A percentile compares a stretch with the other conserved stretches of the same genome.
phyloP scores from a whole-genome alignment of 2,329 filamentous ascomycete genomes.

The Xylaria polymorpha region DNA sequence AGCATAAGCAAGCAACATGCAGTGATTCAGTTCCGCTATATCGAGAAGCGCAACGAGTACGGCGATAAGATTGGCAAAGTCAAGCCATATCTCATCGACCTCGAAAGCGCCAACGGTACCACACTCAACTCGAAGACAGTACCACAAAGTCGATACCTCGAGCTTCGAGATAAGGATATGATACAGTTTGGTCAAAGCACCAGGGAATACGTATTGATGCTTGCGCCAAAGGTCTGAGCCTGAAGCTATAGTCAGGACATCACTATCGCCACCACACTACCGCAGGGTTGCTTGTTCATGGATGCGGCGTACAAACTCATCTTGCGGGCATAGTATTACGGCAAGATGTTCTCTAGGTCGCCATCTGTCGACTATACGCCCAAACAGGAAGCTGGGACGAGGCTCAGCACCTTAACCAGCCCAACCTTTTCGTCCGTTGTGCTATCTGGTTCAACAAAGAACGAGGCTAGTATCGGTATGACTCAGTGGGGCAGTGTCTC shows the following conservation, averaged over 20 bases:
- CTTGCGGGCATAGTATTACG: background rate
- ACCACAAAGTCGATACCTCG: conserved; percentile 82
- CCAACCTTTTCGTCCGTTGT: conserved; percentile 3
- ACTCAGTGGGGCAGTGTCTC: conserved; percentile 44
- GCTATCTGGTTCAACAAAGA: conserved; percentile 33
- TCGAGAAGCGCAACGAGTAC: conserved; percentile 85
- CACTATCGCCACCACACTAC: conserved; percentile 10
- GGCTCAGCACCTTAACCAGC: conserved; percentile 12
- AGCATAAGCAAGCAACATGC: conserved; percentile 97
- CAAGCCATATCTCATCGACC: conserved; percentile 89
- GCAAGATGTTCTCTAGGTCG: background rate
- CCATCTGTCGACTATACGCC: conserved; percentile 3
- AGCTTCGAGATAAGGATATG: conserved; percentile 89
- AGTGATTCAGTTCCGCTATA: conserved; percentile 90
- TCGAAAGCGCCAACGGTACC: conserved; percentile 94
- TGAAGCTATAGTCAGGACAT: conserved; percentile 15
- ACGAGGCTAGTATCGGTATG: conserved; percentile 47
- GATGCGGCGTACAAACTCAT: background rate
- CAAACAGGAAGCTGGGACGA: conserved; percentile 13
- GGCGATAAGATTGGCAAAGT: conserved; percentile 84
- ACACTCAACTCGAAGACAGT: conserved; percentile 80
- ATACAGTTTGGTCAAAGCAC: conserved; percentile 88
- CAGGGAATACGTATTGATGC: conserved; percentile 95
- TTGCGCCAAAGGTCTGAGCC: conserved; percentile 64
- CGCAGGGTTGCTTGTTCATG: background rate